Base-by-base conservation (phyloP, 108 stramenopile species). In the Skeletonema tropicum region DNA sequence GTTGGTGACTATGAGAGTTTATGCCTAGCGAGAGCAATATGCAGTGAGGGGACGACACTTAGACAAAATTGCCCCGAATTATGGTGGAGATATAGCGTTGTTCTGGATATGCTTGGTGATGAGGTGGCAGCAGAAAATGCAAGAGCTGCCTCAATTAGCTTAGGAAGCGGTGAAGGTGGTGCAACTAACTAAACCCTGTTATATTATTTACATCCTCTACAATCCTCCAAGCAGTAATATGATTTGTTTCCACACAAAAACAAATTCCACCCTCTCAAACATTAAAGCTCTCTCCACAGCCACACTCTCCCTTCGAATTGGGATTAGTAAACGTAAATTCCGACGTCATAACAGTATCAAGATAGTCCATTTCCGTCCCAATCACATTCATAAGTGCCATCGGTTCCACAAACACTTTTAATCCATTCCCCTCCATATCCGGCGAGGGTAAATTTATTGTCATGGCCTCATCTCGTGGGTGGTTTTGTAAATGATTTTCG, bases 271-370 rank as follows among this genome's bases (percentile, higher is more conserved):
- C 42, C 14, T 45, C 15, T 45, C 15, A 94, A 33, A 98, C 97
- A 77, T 97, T 98, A 75, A 99, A 99, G 52, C 91, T 93, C 87
- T 99, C 99, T 59, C 99, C 99, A 84, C 99, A 99, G 15, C 99
- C 99, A 82, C 99, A 99, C 83, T 94, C 86, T 26, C 98, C 99
- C 86, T 98, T 99, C 25, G 94, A 91, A 87, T 99, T 99, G 5
- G 99, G 99, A 87, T 99, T 99, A 39, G 90, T 90, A 84, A 99
- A 99, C 11, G 97, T 98, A 71, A 99, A 99, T 80, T 98, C 98
- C 57, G 94, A 87, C n/a, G 88, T 82, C 68, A 99, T 85, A 77
- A 97, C 98, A 30, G 94, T 91, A 81, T 98, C 97, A 60, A 97
- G 91, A 77, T 83, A 99, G 78, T 99, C 99, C 98, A 99, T 98